Base-by-base conservation (phyloP, 2,329 filamentous ascomycete species). In the Penicillium sp. region DNA sequence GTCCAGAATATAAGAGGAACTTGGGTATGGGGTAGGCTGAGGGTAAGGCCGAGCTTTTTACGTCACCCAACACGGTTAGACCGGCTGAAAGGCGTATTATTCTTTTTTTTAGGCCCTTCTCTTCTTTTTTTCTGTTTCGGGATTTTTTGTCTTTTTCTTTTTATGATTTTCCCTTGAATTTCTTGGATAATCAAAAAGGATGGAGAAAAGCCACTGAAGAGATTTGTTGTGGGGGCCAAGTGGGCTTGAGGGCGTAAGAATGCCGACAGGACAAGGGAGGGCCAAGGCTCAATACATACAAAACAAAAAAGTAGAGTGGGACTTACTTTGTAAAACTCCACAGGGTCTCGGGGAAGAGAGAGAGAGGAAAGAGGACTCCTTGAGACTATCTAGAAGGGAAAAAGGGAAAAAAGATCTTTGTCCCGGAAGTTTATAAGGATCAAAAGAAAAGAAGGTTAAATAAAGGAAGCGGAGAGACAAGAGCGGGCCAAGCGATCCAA, bases 361-460 rank as follows among this genome's bases (percentile, higher is more conserved):
- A 38, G 31, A 52, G 36, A 49, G 44, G 27, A 16, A 40, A 55
- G 46, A 43, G 27, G 51, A 7, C 29, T 31, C 11, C 29, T 8
- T 14, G 52, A 43, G 48, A 50, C 49, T 31, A 16, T 56, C 52
- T 47, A 47, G 47, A 50, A 27, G 24, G 47, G 50, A 43, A 47
- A 44, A 45, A 50, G 22, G 27, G 46, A 54, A 52, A 49, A 49
- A 16, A 32, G 32, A 38, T 29, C 18, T 46, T 39, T 32, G n/a
- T 38, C 40, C 40, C 44, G 43, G 52, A 59, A 49, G 40, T 46
- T 54, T 52, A 50, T 58, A 46, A 60, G 53, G 50, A 46, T 52
- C 51, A 47, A 53, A 32, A 44, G 49, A 57, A 64, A 67, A 66
- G 58, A 66, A 67, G 65, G 64, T 66, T 66, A 65, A 66, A 65